phyloP scores from a whole-genome alignment of 345 rosid species.

The Microcos paniculata region DNA sequence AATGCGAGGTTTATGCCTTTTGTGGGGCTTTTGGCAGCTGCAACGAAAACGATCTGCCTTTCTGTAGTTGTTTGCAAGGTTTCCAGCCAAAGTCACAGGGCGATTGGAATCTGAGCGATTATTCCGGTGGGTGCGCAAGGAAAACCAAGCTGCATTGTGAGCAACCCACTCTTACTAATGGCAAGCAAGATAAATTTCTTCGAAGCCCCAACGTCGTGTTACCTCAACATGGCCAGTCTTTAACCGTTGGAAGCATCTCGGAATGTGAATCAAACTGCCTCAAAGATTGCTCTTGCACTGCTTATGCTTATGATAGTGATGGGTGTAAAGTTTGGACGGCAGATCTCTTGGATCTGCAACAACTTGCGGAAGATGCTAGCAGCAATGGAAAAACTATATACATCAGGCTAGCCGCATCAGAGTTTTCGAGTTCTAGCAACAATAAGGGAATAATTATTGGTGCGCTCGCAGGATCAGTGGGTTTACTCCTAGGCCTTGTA shows the following conservation, averaged over 20 bases:
- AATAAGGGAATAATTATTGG: constrained; percentile 39
- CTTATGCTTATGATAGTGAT: constrained; percentile 49
- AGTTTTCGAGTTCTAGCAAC: constrained; percentile 37
- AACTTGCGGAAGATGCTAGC: constrained; percentile 31
- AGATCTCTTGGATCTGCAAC: constrained; percentile 47
- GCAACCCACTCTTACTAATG: constrained; percentile 22
- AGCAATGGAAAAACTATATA: constrained; percentile 36
- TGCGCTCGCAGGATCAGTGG: constrained; percentile 39
- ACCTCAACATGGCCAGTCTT: constrained; percentile 21
- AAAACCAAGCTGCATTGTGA: constrained; percentile 45
- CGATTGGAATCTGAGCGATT: constrained; percentile 55
- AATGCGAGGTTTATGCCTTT: constrained; percentile 62
- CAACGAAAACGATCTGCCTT: constrained; percentile 35
- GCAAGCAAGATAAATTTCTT: constrained; percentile 35
- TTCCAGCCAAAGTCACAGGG: constrained; percentile 31
- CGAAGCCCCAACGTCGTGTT: constrained; percentile 18
- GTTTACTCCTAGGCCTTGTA: constrained; percentile 26
- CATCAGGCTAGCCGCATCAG: constrained; percentile 67
- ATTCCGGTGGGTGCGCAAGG: constrained; percentile 66
- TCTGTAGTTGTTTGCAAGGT: constrained; percentile 55
- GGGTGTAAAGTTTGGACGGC: constrained; percentile 59
- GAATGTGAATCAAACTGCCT: constrained; percentile 50
- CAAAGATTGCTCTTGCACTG: constrained; percentile 61
- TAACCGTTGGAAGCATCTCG: constrained; percentile 19
- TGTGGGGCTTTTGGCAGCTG: constrained; percentile 80